Percentiles rank a stretch among this genome's conserved stretches.
phyloP scores from a whole-genome alignment of 495 filamentous ascomycete species.

The Hypoxylon cercidicola region DNA sequence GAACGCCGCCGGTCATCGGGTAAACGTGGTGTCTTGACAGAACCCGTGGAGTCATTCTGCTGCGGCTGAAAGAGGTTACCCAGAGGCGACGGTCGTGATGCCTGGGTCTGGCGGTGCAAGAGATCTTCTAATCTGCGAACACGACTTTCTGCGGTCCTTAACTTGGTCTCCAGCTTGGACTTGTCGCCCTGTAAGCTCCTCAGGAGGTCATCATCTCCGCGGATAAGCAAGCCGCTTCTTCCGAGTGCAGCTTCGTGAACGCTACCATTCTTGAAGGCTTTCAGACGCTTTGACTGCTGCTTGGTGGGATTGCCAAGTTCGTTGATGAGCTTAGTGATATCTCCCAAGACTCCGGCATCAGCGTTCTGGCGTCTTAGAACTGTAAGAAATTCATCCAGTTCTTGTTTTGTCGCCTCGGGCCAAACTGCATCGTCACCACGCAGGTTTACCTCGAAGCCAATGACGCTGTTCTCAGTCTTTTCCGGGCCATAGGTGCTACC shows the following conservation, averaged over 20 bases:
- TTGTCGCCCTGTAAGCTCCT: slow-evolving; percentile 80
- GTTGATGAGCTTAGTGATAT: slow-evolving; percentile 66
- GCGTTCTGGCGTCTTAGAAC: slow-evolving; percentile 64
- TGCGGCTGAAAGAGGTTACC: slow-evolving; percentile 70
- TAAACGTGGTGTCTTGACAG: slow-evolving; percentile 49
- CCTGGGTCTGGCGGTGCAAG: slow-evolving; percentile 84
- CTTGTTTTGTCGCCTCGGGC: slow-evolving; percentile 72
- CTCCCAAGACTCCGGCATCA: slow-evolving; percentile 57
- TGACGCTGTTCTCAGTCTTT: slow-evolving; percentile 61
- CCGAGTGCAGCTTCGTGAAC: slow-evolving; percentile 85
- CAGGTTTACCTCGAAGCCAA: slow-evolving; percentile 86
- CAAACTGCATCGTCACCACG: slow-evolving; percentile 81
- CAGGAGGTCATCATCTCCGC: slow-evolving; percentile 82
- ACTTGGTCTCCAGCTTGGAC: slow-evolving; percentile 76
- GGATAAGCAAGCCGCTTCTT: slow-evolving; percentile 80
- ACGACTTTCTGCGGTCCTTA: slow-evolving; percentile 90
- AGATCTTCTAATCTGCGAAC: slow-evolving; percentile 93
- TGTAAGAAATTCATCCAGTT: slow-evolving; percentile 73
- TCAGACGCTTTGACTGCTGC: slow-evolving; percentile 78
- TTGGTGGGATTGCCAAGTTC: slow-evolving; percentile 79
- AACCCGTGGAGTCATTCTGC: slow-evolving; percentile 55
- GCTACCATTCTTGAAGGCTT: slow-evolving; percentile 95
- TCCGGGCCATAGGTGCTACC: slow-evolving; percentile 64
- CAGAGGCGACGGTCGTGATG: slow-evolving; percentile 70
- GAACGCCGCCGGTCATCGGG: slow-evolving; percentile 52